phyloP scores from a whole-genome alignment of 768 basidiomycete species.

The Asterophora lycoperdoides region DNA sequence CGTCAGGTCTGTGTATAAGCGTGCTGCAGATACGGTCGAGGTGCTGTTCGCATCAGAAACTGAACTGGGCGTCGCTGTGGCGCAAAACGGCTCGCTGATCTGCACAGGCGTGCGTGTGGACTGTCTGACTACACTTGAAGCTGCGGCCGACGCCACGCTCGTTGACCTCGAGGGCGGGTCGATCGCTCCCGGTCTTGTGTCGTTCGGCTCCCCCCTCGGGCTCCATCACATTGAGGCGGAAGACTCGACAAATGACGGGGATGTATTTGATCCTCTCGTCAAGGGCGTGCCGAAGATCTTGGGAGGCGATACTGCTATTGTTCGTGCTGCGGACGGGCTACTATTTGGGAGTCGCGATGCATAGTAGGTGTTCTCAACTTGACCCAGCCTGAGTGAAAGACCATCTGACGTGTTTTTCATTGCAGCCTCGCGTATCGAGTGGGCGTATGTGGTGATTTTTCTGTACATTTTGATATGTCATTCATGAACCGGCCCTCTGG shows the following conservation, averaged over 20 bases:
- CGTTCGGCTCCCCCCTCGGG: conserved; percentile 70
- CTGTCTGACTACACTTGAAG: conserved; percentile 19
- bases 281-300: conserved; percentile 43
- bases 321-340: conserved; percentile 72
- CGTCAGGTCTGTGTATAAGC: conserved; percentile 46
- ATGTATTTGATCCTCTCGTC: conserved; percentile 50
- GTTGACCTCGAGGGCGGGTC: conserved; percentile 72
- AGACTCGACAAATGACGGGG: conserved; percentile 66
- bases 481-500: background rate
- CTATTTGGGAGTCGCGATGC: conserved; percentile 65
- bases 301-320: conserved; percentile 47
- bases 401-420: background rate
- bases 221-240: conserved; percentile 66
- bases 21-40: conserved; percentile 25
- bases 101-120: conserved; percentile 39
- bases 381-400: background rate
- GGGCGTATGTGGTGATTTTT: conserved; percentile 43
- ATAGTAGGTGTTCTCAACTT: conserved; percentile 43
- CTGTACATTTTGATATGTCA: background rate
- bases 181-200: conserved; percentile 60
- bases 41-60: conserved; percentile 19
- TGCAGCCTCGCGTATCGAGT: conserved; percentile 61
- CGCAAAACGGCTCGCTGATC: conserved; percentile 42
- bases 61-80: conserved; percentile 34
- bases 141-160: conserved; percentile 22